These are phyloP conservation scores for Aquanectria penicillioides DNA, from an alignment of 2,329 filamentous ascomycete genomes.

Conservation along the genomic window DNA sequence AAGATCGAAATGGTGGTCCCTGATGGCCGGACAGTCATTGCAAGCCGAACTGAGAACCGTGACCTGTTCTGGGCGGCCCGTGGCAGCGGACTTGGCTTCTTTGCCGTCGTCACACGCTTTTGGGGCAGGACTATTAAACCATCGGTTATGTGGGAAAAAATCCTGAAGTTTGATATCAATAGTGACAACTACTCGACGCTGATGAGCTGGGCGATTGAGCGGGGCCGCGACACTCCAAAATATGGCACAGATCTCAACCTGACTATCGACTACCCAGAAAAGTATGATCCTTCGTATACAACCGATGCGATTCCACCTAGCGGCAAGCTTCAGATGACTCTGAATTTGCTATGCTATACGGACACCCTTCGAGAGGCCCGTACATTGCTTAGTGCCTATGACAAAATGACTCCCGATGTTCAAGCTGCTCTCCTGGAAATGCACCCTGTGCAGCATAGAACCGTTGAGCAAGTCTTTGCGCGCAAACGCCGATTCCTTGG, in stretches of 20 bases:
- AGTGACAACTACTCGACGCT: slow-evolving; percentile 23
- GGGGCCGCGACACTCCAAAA: slow-evolving; percentile 23
- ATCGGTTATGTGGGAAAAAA: slow-evolving; percentile 20
- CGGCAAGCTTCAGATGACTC: slow-evolving; percentile 18
- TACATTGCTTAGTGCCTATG: slow-evolving; percentile 19
- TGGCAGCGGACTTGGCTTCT: slow-evolving; percentile 16
- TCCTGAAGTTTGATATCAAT: slow-evolving; percentile 23
- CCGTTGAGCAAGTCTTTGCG: slow-evolving; percentile 18
- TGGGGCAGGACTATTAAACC: slow-evolving; percentile 22
- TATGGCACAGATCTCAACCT: slow-evolving; percentile 23
- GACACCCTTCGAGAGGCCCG: slow-evolving; percentile 16
- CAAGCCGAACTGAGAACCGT: slow-evolving; percentile 21
- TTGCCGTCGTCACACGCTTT: slow-evolving; percentile 17
- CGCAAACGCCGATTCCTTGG: slow-evolving; percentile 20
- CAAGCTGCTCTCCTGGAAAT: slow-evolving; percentile 10
- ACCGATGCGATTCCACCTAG: slow-evolving; percentile 13
- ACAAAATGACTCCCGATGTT: slow-evolving; percentile 19
- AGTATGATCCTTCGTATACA: slow-evolving; percentile 18
- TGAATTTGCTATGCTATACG: slow-evolving; percentile 16
- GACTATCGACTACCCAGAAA: slow-evolving; percentile 22
- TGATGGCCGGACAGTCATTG: slow-evolving; percentile 13
- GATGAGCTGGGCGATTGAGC: slow-evolving; percentile 22
- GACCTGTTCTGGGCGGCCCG: slow-evolving; percentile 22
- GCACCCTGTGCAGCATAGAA: slow-evolving; percentile 18
- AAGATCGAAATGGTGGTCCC: slow-evolving; percentile 23